Evolutionary conservation across 306 rosid genomes (phyloP).

Genomic region (Pyrus betulifolia): DNA sequence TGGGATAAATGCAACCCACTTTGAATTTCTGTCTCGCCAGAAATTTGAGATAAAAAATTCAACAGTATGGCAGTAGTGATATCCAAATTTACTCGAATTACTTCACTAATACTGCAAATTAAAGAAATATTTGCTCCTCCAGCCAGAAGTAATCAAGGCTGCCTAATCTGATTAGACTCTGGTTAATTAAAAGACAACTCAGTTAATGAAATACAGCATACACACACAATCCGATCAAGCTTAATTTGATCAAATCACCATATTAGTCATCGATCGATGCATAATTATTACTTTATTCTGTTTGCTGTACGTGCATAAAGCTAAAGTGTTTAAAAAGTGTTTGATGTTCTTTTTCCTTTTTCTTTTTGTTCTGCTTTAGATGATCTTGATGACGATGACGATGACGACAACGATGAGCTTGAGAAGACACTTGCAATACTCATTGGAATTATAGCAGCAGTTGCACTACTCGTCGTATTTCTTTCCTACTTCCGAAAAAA

Average conservation of each 20-base stretch:
- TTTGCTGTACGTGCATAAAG: not conserved
- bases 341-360: slow-evolving; percentile 7
- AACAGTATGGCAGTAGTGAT: slow-evolving; percentile 1
- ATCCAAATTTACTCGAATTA: not conserved
- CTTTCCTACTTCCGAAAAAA: slow-evolving; percentile 49
- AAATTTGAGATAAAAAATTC: slow-evolving; percentile 28
- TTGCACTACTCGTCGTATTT: slow-evolving; percentile 55
- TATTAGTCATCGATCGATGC: not conserved
- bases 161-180: not conserved
- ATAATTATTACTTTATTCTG: slow-evolving; percentile 2
- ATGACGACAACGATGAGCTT: slow-evolving; percentile 35
- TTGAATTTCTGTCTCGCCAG: slow-evolving; percentile 14
- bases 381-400: slow-evolving; percentile 11
- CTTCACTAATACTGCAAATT: not conserved
- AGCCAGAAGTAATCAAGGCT: not conserved
- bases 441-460: slow-evolving; percentile 71
- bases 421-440: slow-evolving; percentile 74
- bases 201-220: not conserved
- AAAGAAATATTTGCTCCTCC: not conserved
- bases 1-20: slow-evolving; percentile 15
- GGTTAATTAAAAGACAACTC: not conserved
- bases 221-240: not conserved
- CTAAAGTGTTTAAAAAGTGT: not conserved
- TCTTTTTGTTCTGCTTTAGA: not conserved
- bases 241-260: not conserved